Evolutionary conservation across 495 filamentous ascomycete species (phyloP), one percentile per base, ranked within the genome.

Genomic region (Copromyces sp.): DNA sequence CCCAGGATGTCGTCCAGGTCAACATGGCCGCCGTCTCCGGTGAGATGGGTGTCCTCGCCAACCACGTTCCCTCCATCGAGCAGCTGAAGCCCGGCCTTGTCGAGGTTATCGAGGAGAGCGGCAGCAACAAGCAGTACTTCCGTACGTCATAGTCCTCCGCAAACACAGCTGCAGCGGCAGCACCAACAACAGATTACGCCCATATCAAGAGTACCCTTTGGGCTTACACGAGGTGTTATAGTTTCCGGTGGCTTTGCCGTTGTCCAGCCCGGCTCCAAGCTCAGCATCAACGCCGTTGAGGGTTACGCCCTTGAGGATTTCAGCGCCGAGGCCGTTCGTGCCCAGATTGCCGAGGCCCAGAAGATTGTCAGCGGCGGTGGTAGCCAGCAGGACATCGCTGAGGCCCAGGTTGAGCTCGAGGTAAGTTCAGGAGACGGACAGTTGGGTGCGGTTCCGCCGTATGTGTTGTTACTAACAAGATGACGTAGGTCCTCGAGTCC

Each of bases 321-420:
- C 88, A 97, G 92, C 86, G 82, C 89, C 69, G 95, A 98, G 77
- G 89, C 90, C 61, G 89, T 94, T 76, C 83, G 86, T 76, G 88
- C 90, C 73, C 92, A 97, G 85, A 91, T 98, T 74, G 82, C 91
- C 70, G 95, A 99, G 85, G 93, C 95, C 73, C 92, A 97, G 85
- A 98, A 97, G 90, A 92, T 98, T 83, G 93, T 91, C 73, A 87
- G 84, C 80, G 95, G 95, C 76, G 89, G 87, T 79, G 95, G 95
- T 78, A 97, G 94, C 82, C 95, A 98, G 89, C 92, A 94, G 84
- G 95, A 99, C 80, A 92, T 97, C 82, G 94, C 94, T 72, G 95
- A 98, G 89, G 95, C 95, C 72, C 98, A 95, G 88, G 93, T 98
- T 81, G 96, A 99, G 87, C 84, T 99, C 75, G 95, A 98, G 92